Base-by-base conservation (phyloP, 108 stramenopile species). In the Parietichytrium sp. region DNA sequence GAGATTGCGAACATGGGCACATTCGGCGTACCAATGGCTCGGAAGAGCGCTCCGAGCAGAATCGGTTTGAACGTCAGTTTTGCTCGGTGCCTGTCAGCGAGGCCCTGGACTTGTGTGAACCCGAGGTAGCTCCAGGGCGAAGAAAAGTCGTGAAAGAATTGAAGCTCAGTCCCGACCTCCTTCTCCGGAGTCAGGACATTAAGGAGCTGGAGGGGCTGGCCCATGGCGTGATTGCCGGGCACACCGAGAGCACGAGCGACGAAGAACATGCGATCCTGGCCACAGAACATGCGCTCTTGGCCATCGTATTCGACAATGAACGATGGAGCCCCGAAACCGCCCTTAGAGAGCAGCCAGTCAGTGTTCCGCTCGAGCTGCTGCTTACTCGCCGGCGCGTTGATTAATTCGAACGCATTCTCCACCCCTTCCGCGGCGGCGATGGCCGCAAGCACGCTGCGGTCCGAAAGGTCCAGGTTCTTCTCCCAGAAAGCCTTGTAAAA, bases 1-100 rank as follows among this genome's bases (percentile, higher is more conserved):
- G 61, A 72, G 15, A 72, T 45, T 16, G 61, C 61, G 6, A 72
- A 42, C 61, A 72, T 72, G 15, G 61, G 61, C 38, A 72, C 61
- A 42, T 72, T 72, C 6, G 61, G 61, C 33, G 61, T 72, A 6
- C 61, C 61, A 20, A 72, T 72, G n/a, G 36, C 42, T 16, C 61
- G 61, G 25, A 72, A 72, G 38, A 72, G 42, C 0, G 61, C 61
- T 6, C 61, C 61, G 13, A 72, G 42, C 0, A 72, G 61, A 27
- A 72, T 72, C 6, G 61, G 61, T 25, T 45, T 72, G 6, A 27
- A 7, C 12, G 45, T 42, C n/a, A 72, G 3, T 7, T 38, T 10
- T 47, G 61, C 61, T 16, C 61, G 38, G 20, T 72, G 61, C 10
- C 1, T 42, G 20, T 72, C 8, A n/a, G 61, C 61, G 8, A 72